phyloP scores from a whole-genome alignment of 306 rosid species.

The Acacia crassicarpa region DNA sequence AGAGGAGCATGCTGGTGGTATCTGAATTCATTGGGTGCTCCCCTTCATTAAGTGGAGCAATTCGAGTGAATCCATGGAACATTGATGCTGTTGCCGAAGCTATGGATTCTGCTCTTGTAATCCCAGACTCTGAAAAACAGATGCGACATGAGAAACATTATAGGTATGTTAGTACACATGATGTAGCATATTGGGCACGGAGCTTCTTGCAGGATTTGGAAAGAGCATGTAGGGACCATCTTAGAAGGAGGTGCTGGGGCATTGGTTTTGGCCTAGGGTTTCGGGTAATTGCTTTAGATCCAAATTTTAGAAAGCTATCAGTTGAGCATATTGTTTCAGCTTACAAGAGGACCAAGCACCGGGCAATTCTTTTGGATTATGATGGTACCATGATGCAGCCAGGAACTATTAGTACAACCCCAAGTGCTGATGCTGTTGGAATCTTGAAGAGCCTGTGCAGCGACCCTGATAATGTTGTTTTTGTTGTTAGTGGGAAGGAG shows the following conservation, averaged over 20 bases:
- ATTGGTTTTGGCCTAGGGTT: constrained; percentile 88
- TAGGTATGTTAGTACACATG: constrained; percentile 85
- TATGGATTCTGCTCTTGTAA: constrained; percentile 69
- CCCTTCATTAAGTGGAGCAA: constrained; percentile 87
- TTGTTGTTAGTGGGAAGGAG: constrained; percentile 74
- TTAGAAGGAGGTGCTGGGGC: constrained; percentile 77
- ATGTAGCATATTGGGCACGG: constrained; percentile 89
- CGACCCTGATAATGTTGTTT: constrained; percentile 72
- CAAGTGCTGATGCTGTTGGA: constrained; percentile 41
- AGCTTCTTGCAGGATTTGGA: constrained; percentile 84
- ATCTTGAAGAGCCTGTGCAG: constrained; percentile 61
- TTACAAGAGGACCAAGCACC: constrained; percentile 58
- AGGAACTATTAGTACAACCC: constrained; percentile 14
- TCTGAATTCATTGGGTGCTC: constrained; percentile 93
- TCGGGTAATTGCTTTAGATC: constrained; percentile 84
- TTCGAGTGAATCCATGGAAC: constrained; percentile 91
- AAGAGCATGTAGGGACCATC: constrained; percentile 77
- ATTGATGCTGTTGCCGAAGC: constrained; percentile 87
- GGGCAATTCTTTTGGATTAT: constrained; percentile 82
- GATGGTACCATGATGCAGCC: constrained; percentile 77
- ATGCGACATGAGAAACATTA: constrained; percentile 93
- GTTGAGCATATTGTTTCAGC: constrained; percentile 80
- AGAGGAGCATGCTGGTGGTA: constrained; percentile 83
- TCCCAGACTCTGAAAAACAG: constrained; percentile 73
- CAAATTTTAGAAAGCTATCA: constrained; percentile 74